Conservation (phyloP, 805 yeast genomes). For the Ogataea parapolymorpha region DNA sequence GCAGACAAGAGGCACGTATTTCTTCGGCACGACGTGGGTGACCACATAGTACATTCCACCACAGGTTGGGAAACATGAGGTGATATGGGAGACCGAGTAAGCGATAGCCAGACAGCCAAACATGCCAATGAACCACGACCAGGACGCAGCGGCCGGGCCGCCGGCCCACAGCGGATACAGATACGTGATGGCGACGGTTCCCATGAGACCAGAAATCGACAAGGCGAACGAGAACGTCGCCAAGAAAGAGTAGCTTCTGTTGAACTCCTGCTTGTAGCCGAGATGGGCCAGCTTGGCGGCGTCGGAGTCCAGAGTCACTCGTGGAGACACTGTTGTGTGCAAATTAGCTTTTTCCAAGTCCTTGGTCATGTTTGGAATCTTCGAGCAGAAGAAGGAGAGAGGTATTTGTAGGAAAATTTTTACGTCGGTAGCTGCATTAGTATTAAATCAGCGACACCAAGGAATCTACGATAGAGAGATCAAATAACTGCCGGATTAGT, state of each 20-base stretch:
- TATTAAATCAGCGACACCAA: not conserved
- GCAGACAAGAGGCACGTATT: slow-evolving; percentile 49
- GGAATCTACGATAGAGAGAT: not conserved
- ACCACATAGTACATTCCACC: slow-evolving; percentile 51
- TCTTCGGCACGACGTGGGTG: slow-evolving; percentile 46
- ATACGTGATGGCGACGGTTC: slow-evolving; percentile 56
- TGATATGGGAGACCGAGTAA: slow-evolving; percentile 46
- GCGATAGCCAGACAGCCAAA: slow-evolving; percentile 54
- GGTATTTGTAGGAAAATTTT: slow-evolving; percentile 7
- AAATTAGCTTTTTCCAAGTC: slow-evolving; percentile 21
- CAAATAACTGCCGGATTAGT: slow-evolving; percentile 5
- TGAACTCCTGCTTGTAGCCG: slow-evolving; percentile 62
- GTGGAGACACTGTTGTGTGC: slow-evolving; percentile 18
- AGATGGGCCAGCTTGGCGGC: slow-evolving; percentile 37
- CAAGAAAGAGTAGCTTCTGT: slow-evolving; percentile 53
- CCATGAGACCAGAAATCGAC: slow-evolving; percentile 62
- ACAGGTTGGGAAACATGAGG: slow-evolving; percentile 50
- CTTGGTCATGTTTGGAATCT: slow-evolving; percentile 7
- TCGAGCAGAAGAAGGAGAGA: not conserved
- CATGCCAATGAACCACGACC: slow-evolving; percentile 61
- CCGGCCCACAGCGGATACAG: slow-evolving; percentile 46
- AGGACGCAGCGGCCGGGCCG: slow-evolving; percentile 60
- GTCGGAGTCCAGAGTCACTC: slow-evolving; percentile 29
- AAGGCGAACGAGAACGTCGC: slow-evolving; percentile 65
- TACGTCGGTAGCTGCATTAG: not conserved